A percentile compares a stretch with the other conserved stretches of the same genome.
phyloP scores from a whole-genome alignment of 164 flowering plant species.

The Vitis amurensis region DNA sequence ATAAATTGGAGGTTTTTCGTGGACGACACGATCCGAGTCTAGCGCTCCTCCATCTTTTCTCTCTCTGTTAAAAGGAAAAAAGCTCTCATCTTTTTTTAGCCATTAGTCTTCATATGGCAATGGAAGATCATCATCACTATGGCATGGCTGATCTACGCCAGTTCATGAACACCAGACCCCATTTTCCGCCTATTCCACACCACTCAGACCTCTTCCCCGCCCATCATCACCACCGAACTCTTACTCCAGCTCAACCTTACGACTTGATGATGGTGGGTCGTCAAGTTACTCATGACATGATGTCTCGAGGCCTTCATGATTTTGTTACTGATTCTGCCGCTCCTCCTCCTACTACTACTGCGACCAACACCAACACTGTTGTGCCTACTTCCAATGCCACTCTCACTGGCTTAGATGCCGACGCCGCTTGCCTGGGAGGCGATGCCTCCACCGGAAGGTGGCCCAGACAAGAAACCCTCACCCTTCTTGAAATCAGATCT shows the following conservation, averaged over 20 bases:
- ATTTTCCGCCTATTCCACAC: slow-evolving; percentile 32
- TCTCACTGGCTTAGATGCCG: slow-evolving; percentile 34
- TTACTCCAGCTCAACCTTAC: slow-evolving; percentile 21
- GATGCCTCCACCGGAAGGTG: slow-evolving; percentile 73
- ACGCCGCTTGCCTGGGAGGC: slow-evolving; percentile 25
- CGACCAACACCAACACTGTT: slow-evolving; percentile 4
- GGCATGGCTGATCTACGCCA: slow-evolving; percentile 65
- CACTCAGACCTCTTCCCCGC: slow-evolving; percentile 29
- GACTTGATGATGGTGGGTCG: slow-evolving; percentile 47
- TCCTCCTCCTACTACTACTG: slow-evolving; percentile 7
- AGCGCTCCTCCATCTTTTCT: slow-evolving; percentile 43
- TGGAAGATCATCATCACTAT: slow-evolving; percentile 48
- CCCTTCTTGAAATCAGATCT: slow-evolving; percentile 91
- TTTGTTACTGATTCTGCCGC: slow-evolving; percentile 31
- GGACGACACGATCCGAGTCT: slow-evolving; percentile 91
- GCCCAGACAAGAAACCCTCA: slow-evolving; percentile 95
- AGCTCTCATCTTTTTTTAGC: slow-evolving; percentile 2
- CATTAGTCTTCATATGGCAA: slow-evolving; percentile 20
- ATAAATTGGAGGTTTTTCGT: slow-evolving; percentile 56
- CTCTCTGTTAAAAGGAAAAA: slow-evolving; percentile 9
- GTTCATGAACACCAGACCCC: slow-evolving; percentile 43
- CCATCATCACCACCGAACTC: slow-evolving; percentile 26
- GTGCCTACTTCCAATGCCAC: slow-evolving; percentile 12
- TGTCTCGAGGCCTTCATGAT: slow-evolving; percentile 24
- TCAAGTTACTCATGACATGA: slow-evolving; percentile 3